A percentile compares a stretch with the other conserved stretches of the same genome.
These are phyloP conservation scores for Xenosphaeropsis pyriputrescens DNA, from an alignment of 2,329 filamentous ascomycete genomes.

Conservation along the genomic window DNA sequence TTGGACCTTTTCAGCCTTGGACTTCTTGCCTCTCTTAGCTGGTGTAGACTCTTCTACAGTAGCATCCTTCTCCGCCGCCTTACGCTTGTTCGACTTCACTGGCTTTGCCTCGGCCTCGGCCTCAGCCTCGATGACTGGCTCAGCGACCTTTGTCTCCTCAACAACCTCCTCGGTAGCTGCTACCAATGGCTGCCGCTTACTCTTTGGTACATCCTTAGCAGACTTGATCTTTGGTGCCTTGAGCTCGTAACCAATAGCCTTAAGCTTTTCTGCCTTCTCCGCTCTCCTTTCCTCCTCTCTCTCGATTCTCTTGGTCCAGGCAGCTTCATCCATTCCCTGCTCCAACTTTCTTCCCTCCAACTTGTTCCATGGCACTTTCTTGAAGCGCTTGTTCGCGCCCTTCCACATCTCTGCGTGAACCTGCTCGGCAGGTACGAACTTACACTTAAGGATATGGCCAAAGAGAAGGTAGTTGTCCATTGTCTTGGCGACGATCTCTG, in stretches of 20 bases:
- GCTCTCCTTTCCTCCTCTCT: constrained; percentile 58
- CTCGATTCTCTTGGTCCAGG: constrained; percentile 65
- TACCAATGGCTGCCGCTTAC: constrained; percentile 12
- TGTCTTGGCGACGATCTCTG: constrained; percentile 81
- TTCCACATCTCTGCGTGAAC: constrained; percentile 76
- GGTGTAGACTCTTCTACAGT: constrained; percentile 3
- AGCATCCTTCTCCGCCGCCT: constrained; percentile 1
- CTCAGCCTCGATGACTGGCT: constrained; percentile 7
- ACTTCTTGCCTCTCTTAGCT: constrained; percentile 16
- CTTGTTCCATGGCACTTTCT: constrained; percentile 75
- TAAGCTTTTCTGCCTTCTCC: constrained; percentile 58
- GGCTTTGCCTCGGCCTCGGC: not conserved
- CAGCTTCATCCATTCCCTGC: constrained; percentile 55
- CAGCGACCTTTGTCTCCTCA: constrained; percentile 14
- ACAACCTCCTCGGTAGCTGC: constrained; percentile 11
- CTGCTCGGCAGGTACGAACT: constrained; percentile 60
- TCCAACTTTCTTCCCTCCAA: constrained; percentile 65
- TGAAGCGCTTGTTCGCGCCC: constrained; percentile 81
- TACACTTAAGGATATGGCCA: constrained; percentile 83
- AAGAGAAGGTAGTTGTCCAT: constrained; percentile 98
- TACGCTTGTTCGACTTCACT: not conserved
- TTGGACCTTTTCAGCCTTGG: constrained; percentile 7
- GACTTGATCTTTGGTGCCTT: constrained; percentile 58
- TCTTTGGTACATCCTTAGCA: constrained; percentile 34
- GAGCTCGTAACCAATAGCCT: constrained; percentile 73